phyloP scores from a whole-genome alignment of 2,329 filamentous ascomycete genomes.

The Cordyceps cicadae region DNA sequence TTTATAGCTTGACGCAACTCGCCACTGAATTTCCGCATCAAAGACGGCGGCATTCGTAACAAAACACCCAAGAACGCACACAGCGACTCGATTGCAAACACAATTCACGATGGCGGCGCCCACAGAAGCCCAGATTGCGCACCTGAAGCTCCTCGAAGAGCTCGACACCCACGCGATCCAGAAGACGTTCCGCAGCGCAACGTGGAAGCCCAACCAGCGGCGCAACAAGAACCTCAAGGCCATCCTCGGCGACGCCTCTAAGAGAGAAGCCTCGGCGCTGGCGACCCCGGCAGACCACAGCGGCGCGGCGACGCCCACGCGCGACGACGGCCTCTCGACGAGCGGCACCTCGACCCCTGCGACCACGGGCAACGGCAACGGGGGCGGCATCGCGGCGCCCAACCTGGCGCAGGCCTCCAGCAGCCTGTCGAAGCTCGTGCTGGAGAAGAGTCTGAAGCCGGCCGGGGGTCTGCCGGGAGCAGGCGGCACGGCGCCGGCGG shows the following conservation, averaged over 20 bases:
- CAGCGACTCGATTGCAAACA: background rate
- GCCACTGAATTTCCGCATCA: background rate
- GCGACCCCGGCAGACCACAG: conserved; percentile 69
- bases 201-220: conserved; percentile 87
- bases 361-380: conserved; percentile 51
- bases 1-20: background rate
- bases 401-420: conserved; percentile 87
- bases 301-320: conserved; percentile 60
- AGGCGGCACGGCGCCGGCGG: conserved; percentile 49
- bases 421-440: conserved; percentile 75
- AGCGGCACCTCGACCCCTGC: conserved; percentile 51
- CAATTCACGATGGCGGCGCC: conserved; percentile 43
- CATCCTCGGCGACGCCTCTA: conserved; percentile 79
- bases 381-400: conserved; percentile 39
- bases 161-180: conserved; percentile 82
- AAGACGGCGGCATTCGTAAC: background rate
- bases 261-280: conserved; percentile 80
- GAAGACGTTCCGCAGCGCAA: conserved; percentile 82
- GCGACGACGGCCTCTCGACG: conserved; percentile 46
- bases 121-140: conserved; percentile 67
- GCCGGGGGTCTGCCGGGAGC: conserved; percentile 11
- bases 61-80: background rate
- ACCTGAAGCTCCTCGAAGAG: conserved; percentile 78
- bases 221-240: conserved; percentile 99
- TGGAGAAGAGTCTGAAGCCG: conserved; percentile 66